Evolutionary conservation across 331 rosid genomes (phyloP).

Genomic region (Quercus phellos): DNA sequence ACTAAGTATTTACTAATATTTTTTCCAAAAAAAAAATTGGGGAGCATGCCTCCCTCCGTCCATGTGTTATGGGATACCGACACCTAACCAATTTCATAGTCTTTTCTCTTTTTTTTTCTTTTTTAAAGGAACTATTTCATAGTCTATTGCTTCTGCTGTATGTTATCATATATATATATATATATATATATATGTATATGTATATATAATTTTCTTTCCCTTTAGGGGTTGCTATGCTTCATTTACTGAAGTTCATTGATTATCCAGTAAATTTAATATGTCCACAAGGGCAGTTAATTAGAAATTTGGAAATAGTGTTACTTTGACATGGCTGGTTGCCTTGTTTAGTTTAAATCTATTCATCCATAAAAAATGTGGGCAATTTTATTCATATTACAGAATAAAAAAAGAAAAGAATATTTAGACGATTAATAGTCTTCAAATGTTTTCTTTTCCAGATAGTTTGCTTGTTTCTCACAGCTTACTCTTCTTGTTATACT

Average conservation of each 20-base stretch:
- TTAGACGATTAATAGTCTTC: background rate
- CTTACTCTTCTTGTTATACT: background rate
- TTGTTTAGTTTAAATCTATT: background rate
- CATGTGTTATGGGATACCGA: background rate
- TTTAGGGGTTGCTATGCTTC: background rate
- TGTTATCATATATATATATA: background rate
- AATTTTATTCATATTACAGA: background rate
- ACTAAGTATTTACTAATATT: too few relatives aligned
- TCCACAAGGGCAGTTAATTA: background rate
- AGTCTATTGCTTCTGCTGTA: background rate
- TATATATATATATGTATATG: too few relatives aligned
- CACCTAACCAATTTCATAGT: background rate
- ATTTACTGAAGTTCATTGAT: background rate
- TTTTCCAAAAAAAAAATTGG: too few relatives aligned
- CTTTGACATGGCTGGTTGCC: background rate
- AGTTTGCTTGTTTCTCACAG: background rate
- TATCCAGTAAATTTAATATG: background rate
- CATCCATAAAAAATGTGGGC: background rate
- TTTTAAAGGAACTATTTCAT: background rate
- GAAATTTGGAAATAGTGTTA: background rate
- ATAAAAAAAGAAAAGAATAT: background rate
- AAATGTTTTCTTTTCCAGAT: background rate
- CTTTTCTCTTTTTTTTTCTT: too few relatives aligned
- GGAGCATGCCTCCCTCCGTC: too few relatives aligned
- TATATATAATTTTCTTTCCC: too few relatives aligned